Percentiles rank a stretch among this genome's conserved stretches.
Conservation (phyloP, 2,329 filamentous ascomycete species). For the Eutypella sp. region DNA sequence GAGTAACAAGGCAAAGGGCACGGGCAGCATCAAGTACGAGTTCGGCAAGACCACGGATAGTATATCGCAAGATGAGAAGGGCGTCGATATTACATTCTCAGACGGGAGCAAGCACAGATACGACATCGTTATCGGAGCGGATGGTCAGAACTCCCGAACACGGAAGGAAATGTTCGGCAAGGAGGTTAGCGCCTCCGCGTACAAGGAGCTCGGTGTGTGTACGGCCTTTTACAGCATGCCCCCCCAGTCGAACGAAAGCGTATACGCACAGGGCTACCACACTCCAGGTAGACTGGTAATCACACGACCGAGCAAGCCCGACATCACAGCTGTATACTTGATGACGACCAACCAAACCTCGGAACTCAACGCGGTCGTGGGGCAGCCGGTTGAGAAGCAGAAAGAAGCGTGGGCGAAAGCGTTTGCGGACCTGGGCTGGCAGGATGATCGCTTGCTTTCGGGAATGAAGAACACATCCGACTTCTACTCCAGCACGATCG, state of each 20-base stretch:
- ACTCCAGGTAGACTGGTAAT: constrained; percentile 31
- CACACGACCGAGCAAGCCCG: constrained; percentile 29
- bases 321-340: constrained; percentile 32
- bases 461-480: constrained; percentile 27
- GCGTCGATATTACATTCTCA: constrained; percentile 35
- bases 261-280: constrained; percentile 30
- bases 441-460: constrained; percentile 11
- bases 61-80: constrained; percentile 23
- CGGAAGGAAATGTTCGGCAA: constrained; percentile 32
- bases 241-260: constrained; percentile 19
- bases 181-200: constrained; percentile 18
- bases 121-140: constrained; percentile 51
- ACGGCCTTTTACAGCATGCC: constrained; percentile 37
- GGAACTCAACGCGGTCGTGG: constrained; percentile 5
- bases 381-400: constrained; percentile 14
- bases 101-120: constrained; percentile 38
- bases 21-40: constrained; percentile 25
- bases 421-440: constrained; percentile 28
- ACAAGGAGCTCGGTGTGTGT: constrained; percentile 28
- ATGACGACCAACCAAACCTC: constrained; percentile 11
- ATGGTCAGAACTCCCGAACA: constrained; percentile 48
- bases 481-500: constrained; percentile 42
- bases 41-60: constrained; percentile 26
- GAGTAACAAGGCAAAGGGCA: constrained; percentile 12
- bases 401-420: constrained; percentile 19